Conservation (phyloP, 2,329 filamentous ascomycete species). For the Xylaria polymorpha region DNA sequence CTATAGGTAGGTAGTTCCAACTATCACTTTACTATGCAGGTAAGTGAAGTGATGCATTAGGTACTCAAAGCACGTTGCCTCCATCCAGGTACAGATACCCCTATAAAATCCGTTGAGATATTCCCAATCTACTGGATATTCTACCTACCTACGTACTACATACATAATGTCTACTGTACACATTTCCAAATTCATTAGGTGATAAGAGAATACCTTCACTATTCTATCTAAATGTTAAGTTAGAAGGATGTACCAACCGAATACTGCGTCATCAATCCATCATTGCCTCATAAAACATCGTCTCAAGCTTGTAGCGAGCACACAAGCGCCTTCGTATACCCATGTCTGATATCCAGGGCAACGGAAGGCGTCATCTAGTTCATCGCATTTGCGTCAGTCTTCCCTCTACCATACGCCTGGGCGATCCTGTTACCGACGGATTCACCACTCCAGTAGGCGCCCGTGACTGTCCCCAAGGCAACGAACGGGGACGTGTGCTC, state of each 20-base stretch:
- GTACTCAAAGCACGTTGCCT: too few species aligned
- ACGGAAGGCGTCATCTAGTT: slow-evolving; percentile 15
- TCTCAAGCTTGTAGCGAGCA: neutral
- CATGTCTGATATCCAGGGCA: neutral
- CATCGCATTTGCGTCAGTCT: slow-evolving; percentile 34
- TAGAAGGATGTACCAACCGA: neutral
- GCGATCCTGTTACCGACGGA: slow-evolving; percentile 74
- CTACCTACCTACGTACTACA: too few species aligned
- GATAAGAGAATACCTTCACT: neutral
- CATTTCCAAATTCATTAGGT: too few species aligned
- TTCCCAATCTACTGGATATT: too few species aligned
- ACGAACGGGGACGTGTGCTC: slow-evolving; percentile 94
- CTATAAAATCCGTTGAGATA: too few species aligned
- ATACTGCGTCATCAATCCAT: neutral
- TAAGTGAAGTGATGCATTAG: too few species aligned
- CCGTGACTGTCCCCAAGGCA: slow-evolving; percentile 86
- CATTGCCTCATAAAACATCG: neutral
- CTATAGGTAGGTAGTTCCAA: too few species aligned
- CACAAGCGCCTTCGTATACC: neutral
- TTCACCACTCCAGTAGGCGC: slow-evolving; percentile 93
- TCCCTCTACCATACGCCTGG: slow-evolving; percentile 60
- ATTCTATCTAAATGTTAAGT: neutral
- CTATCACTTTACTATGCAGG: too few species aligned
- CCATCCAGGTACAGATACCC: too few species aligned
- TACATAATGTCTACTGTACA: too few species aligned